A percentile compares a stretch with the other conserved stretches of the same genome.
These are phyloP conservation scores for Ganoderma lucidum DNA, from an alignment of 1,284 basidiomycete species.

Conservation along the genomic window DNA sequence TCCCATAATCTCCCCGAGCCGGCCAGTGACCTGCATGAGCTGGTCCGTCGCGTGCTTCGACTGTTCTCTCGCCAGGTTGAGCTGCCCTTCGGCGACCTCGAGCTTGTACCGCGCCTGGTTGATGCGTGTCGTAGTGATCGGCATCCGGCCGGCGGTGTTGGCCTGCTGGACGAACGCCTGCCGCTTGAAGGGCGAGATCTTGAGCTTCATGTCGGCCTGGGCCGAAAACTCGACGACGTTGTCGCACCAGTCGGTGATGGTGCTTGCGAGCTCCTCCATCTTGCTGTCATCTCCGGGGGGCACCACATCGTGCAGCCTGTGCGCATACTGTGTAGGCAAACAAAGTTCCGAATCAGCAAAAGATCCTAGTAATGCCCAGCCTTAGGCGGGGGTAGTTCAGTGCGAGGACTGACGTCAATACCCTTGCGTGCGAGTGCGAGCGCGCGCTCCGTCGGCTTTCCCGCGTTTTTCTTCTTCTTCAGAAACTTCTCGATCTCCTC, in stretches of 20 bases:
- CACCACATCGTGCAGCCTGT: background rate
- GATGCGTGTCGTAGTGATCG: constrained; percentile 6
- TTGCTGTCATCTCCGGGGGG: background rate
- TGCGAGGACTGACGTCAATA: background rate
- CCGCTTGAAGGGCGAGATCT: constrained; percentile 10
- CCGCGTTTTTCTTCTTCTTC: background rate
- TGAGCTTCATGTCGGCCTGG: constrained; percentile 16
- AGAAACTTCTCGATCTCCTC: background rate
- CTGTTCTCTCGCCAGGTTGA: constrained; percentile 18
- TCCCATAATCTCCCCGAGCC: constrained; percentile 17
- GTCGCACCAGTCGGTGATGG: constrained; percentile 13
- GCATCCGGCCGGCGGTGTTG: background rate
- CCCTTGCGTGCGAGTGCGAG: background rate
- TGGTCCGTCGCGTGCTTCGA: constrained; percentile 12
- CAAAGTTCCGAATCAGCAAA: too few species aligned
- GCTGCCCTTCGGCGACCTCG: constrained; percentile 9
- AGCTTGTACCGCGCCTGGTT: constrained; percentile 9
- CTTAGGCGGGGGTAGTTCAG: too few species aligned
- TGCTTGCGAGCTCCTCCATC: background rate
- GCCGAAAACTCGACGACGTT: constrained; percentile 11
- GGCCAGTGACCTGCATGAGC: constrained; percentile 17
- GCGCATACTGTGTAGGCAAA: background rate
- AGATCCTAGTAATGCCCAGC: too few species aligned
- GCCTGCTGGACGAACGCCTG: constrained; percentile 10
- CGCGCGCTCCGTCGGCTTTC: background rate